phyloP scores from a whole-genome alignment of 2,329 filamentous ascomycete species.

The Laburnicola sp. region DNA sequence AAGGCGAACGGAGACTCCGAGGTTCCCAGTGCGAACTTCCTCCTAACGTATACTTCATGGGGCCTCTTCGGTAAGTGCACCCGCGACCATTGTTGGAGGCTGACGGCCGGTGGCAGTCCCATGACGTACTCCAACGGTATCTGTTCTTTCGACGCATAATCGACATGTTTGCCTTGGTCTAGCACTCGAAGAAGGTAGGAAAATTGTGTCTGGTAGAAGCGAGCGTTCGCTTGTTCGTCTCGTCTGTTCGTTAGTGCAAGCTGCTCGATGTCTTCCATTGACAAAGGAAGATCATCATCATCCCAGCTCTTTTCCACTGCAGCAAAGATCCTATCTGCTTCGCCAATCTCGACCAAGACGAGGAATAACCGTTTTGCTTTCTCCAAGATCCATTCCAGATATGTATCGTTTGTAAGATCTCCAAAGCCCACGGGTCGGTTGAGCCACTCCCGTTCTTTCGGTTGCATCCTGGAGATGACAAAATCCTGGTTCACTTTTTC shows the following conservation, averaged over 20 bases:
- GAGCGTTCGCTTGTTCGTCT: constrained; percentile 66
- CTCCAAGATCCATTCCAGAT: constrained; percentile 75
- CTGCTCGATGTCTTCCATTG: constrained; percentile 65
- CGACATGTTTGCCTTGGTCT: constrained; percentile 61
- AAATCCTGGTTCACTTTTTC: constrained; percentile 69
- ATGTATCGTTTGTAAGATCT: constrained; percentile 71
- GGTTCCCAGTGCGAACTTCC: constrained; percentile 58
- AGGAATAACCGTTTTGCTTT: constrained; percentile 72
- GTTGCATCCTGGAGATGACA: constrained; percentile 65
- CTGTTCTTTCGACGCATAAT: constrained; percentile 68
- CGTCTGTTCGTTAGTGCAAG: constrained; percentile 62
- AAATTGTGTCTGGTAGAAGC: constrained; percentile 72
- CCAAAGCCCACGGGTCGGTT: constrained; percentile 68
- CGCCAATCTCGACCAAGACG: constrained; percentile 68
- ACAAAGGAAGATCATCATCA: constrained; percentile 72
- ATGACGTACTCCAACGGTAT: constrained; percentile 71
- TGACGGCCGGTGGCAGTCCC: constrained; percentile 55
- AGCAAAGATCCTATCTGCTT: constrained; percentile 74
- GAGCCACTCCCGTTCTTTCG: constrained; percentile 65
- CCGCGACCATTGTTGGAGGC: constrained; percentile 58
- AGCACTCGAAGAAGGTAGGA: constrained; percentile 69
- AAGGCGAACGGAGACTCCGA: constrained; percentile 35
- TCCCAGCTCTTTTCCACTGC: constrained; percentile 77
- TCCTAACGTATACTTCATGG: constrained; percentile 60
- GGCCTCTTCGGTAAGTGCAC: constrained; percentile 66